Base-by-base conservation (phyloP, 352 stramenopile species). In the Globisporangium canariense region DNA sequence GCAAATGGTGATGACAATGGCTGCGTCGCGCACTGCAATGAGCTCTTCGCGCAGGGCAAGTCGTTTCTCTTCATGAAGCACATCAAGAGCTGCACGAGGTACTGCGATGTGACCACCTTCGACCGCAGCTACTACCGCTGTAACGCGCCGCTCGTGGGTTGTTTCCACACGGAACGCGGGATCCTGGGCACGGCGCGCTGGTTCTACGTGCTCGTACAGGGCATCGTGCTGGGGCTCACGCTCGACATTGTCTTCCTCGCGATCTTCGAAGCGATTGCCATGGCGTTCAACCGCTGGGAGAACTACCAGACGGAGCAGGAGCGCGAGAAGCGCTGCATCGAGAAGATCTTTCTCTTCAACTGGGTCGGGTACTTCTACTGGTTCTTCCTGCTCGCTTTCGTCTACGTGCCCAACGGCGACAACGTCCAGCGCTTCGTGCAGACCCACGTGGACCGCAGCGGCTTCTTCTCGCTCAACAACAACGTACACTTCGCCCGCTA, bases 301-400 rank as follows among this genome's bases (percentile, higher is more conserved):
- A 88, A 86, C 67, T 88, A 86, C 64, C 63, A 65, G 47, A 88
- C 79, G 9, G 68, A 83, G 51, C 75, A 83, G 51, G 77, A 88
- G 52, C 73, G 75, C 58, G 76, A 86, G 61, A 70, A 54, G n/a
- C 73, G 77, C 1, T 75, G 71, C 60, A 77, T 86, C 47, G 75
- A 83, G 32, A 86, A 88, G 68, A 77, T 86, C 60, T 88, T 88
- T 50, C 62, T 88, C 34, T 88, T 88, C 79, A 83, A 86, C 70
- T 88, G 79, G 77, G 77, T 88, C 66, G 77, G 79, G 28, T 88
- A 88, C 69, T 88, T 88, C 63, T 88, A 88, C 69, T 88, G 79
- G 79, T 86, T 88, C 67, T 75, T 88, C 41, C 58, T 88, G 11
- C 66, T 88, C 38, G 77, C 77, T 28, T 88, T 88, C 60, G 58